These are phyloP conservation scores for Selenicereus undatus DNA, from an alignment of 148 eudicot genomes.

Conservation along the genomic window DNA sequence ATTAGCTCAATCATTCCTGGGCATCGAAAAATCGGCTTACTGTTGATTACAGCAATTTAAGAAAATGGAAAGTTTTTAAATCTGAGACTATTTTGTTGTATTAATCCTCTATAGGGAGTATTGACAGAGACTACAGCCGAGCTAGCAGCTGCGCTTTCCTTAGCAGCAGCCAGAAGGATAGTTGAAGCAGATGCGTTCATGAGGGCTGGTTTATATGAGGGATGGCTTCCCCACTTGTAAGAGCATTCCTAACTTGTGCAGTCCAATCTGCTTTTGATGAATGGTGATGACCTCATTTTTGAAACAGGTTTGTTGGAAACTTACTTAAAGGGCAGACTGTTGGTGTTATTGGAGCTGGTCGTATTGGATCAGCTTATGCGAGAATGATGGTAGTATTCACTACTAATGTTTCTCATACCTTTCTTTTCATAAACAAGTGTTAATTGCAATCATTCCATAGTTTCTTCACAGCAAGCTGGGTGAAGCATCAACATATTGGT, in stretches of 20 bases:
- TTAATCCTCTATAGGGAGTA: slow-evolving; percentile 58
- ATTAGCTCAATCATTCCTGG: not conserved
- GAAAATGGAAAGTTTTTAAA: not conserved
- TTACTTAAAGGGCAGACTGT: slow-evolving; percentile 97
- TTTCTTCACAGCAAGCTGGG: not conserved
- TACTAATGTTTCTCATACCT: not conserved
- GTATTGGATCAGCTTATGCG: slow-evolving; percentile 96
- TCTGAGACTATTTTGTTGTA: not conserved
- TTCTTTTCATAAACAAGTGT: not conserved
- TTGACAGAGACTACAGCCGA: slow-evolving; percentile 99
- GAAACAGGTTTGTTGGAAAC: slow-evolving; percentile 86
- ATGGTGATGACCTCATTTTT: not conserved
- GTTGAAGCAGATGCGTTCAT: slow-evolving; percentile 98
- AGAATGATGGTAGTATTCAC: slow-evolving; percentile 82
- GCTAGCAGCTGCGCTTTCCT: slow-evolving; percentile 88
- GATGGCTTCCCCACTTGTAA: slow-evolving; percentile 99
- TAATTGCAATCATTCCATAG: not conserved
- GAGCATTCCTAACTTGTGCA: slow-evolving; percentile 10
- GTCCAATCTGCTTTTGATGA: not conserved
- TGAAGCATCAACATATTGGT: not conserved
- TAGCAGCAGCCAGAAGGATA: slow-evolving; percentile 89
- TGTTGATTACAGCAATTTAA: not conserved
- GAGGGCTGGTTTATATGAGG: slow-evolving; percentile 94
- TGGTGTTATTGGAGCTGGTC: slow-evolving; percentile 99
- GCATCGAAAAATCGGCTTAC: not conserved